A percentile compares a stretch with the other conserved stretches of the same genome.
phyloP scores from a whole-genome alignment of 139 green algal species.

The Chlamydomonas incerta region DNA sequence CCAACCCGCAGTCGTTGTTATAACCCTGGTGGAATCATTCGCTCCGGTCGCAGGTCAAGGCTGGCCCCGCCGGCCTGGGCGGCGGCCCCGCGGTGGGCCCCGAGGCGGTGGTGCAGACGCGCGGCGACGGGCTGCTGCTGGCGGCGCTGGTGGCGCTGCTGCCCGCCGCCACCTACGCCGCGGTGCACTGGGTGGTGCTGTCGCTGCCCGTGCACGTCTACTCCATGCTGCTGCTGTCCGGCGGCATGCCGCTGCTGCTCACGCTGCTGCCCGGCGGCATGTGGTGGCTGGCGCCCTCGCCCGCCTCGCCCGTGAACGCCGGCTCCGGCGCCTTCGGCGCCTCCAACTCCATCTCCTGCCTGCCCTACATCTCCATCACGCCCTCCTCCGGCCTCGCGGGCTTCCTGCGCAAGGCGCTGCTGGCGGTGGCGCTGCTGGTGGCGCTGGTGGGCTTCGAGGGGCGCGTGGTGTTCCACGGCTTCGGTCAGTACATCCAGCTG shows the following conservation, averaged over 20 bases:
- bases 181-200: conserved; percentile 71
- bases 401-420: conserved; percentile 28
- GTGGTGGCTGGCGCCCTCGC: conserved; percentile 81
- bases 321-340: background rate
- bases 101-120: conserved; percentile 61
- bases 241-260: conserved; percentile 70
- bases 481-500: conserved; percentile 93
- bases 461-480: conserved; percentile 91
- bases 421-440: conserved; percentile 59
- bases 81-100: conserved; percentile 10
- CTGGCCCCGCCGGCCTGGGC: background rate
- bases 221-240: conserved; percentile 79
- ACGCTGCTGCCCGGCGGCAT: conserved; percentile 74
- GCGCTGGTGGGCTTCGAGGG: conserved; percentile 85
- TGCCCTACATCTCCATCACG: conserved; percentile 5
- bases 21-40: too few relatives aligned
- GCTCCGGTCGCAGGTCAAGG: conserved; percentile 17
- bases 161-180: conserved; percentile 72
- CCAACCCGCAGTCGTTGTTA: too few relatives aligned
- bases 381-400: conserved; percentile 36
- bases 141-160: conserved; percentile 67
- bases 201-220: conserved; percentile 73
- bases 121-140: conserved; percentile 63
- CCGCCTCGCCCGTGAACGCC: conserved; percentile 19
- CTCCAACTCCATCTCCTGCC: background rate